These are phyloP conservation scores for Chrysochromulina tobinii DNA, from an alignment of 78 protist species.

Conservation along the genomic window DNA sequence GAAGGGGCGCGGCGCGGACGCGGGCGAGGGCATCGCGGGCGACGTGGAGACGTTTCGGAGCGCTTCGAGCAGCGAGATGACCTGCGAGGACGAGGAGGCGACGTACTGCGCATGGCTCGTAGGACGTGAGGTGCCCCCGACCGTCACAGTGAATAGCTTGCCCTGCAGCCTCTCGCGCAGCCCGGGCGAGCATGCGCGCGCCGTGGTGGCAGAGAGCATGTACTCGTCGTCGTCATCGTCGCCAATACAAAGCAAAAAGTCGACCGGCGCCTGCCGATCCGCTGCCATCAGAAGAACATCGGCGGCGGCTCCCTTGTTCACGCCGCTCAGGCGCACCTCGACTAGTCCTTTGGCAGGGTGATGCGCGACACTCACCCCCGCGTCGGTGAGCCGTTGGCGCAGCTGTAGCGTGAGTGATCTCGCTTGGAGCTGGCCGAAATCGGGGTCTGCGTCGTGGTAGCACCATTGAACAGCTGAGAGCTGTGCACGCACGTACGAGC, in stretches of 20 bases:
- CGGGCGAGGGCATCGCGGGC: too few species aligned
- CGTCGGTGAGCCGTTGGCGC: neutral
- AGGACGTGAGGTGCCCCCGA: too few species aligned
- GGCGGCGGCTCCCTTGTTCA: constrained; percentile 1
- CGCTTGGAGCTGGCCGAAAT: constrained; percentile 6
- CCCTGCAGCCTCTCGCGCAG: neutral
- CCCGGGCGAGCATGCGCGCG: neutral
- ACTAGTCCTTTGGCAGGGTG: neutral
- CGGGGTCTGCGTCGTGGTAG: constrained; percentile 18
- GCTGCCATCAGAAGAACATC: too few species aligned
- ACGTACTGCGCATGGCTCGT: too few species aligned
- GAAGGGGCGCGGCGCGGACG: too few species aligned
- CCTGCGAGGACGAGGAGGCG: too few species aligned
- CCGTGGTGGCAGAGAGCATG: neutral
- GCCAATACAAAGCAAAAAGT: neutral
- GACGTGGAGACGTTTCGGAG: too few species aligned
- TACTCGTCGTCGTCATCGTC: constrained; percentile 7
- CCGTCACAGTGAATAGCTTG: too few species aligned
- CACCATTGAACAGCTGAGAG: neutral
- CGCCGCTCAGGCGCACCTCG: neutral
- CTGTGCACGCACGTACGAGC: neutral
- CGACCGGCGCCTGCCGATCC: neutral
- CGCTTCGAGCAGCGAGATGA: too few species aligned
- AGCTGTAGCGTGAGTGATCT: neutral
- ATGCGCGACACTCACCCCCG: neutral